A percentile compares a stretch with the other conserved stretches of the same genome.
phyloP scores from a whole-genome alignment of 495 filamentous ascomycete genomes.

The Aspergillus panamensis region DNA sequence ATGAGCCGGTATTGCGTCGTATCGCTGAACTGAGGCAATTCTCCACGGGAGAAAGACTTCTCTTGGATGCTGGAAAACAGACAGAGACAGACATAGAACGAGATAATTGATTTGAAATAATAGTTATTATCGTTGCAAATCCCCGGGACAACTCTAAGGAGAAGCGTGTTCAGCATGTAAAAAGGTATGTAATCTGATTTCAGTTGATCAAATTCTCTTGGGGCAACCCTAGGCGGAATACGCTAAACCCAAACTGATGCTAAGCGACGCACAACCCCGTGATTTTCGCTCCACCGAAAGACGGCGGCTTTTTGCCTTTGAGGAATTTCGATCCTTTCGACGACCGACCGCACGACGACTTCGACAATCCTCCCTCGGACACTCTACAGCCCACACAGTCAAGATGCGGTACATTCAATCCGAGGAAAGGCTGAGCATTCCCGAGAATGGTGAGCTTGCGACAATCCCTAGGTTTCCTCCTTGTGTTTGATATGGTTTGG shows the following conservation, averaged over 20 bases:
- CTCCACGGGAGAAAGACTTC: neutral
- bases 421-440: conserved; percentile 87
- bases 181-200: neutral
- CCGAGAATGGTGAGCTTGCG: conserved; percentile 82
- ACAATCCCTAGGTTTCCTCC: conserved; percentile 20
- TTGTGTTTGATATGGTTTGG: conserved; percentile 3
- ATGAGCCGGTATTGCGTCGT: neutral
- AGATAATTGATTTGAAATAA: too few relatives aligned
- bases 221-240: conserved; percentile 36
- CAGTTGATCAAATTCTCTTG: neutral
- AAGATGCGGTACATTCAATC: conserved; percentile 99
- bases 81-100: neutral
- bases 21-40: neutral
- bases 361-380: conserved; percentile 49
- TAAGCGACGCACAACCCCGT: conserved; percentile 53
- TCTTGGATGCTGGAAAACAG: neutral
- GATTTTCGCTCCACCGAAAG: conserved; percentile 47
- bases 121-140: too few relatives aligned
- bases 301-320: conserved; percentile 26
- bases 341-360: conserved; percentile 42
- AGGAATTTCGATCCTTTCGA: conserved; percentile 47
- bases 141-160: too few relatives aligned
- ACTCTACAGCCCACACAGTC: conserved; percentile 48
- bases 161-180: too few relatives aligned
- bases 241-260: conserved; percentile 36